Conservation (phyloP, 371 early-diverging fungal species). For the Haplosporangium sp. region DNA sequence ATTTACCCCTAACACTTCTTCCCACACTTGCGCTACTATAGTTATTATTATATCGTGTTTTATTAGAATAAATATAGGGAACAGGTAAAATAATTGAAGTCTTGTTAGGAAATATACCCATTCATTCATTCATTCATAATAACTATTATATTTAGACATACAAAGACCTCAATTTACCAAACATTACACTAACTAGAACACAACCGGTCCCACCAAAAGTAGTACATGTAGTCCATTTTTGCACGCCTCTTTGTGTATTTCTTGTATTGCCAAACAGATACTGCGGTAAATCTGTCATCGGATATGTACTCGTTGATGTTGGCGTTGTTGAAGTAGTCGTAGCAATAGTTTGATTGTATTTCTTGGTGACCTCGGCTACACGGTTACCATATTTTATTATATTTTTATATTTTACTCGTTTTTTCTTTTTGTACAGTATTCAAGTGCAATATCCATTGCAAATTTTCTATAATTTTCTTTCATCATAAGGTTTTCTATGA, state of each 20-base stretch:
- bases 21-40: too few species aligned
- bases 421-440: too few species aligned
- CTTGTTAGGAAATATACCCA: too few species aligned
- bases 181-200: constrained; percentile 38
- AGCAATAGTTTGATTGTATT: constrained; percentile 44
- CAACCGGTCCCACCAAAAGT: constrained; percentile 40
- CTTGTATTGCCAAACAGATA: constrained; percentile 83
- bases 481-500: too few species aligned
- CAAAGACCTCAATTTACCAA: constrained; percentile 4
- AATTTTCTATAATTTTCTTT: too few species aligned
- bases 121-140: too few species aligned
- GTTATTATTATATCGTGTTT: too few species aligned
- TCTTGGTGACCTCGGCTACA: constrained; percentile 48
- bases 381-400: constrained; percentile 18
- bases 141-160: background rate
- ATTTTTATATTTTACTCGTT: too few species aligned
- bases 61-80: too few species aligned
- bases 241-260: constrained; percentile 63
- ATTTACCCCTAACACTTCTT: too few species aligned
- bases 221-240: constrained; percentile 14
- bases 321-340: constrained; percentile 25
- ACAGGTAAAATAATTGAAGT: background rate
- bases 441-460: too few species aligned
- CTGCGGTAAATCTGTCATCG: constrained; percentile 78
- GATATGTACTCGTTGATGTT: constrained; percentile 62